Conservation (phyloP, 495 filamentous ascomycete species). For the Lindgomyces ingoldianus region DNA sequence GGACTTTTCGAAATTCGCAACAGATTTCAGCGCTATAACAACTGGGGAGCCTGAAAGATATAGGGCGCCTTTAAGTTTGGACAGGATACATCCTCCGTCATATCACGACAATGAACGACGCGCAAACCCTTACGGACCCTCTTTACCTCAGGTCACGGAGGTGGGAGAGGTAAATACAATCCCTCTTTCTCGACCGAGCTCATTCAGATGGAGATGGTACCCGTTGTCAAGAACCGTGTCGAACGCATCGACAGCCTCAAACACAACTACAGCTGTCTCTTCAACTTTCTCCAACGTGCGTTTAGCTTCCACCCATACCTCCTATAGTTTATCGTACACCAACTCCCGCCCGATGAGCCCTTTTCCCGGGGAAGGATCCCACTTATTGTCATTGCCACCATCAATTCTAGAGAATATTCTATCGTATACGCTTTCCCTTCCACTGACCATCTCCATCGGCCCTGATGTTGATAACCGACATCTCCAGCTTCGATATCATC, state of each 20-base stretch:
- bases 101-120: not conserved
- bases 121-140: not conserved
- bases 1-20: slow-evolving; percentile 18
- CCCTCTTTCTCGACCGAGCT: slow-evolving; percentile 1
- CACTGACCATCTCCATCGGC: slow-evolving; percentile 15
- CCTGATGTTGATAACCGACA: slow-evolving; percentile 9
- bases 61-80: not conserved
- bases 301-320: not conserved
- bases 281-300: slow-evolving; percentile 12
- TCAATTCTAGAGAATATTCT: slow-evolving; percentile 28
- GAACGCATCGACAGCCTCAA: slow-evolving; percentile 5
- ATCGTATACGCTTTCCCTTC: slow-evolving; percentile 17
- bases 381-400: slow-evolving; percentile 1
- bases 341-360: not conserved
- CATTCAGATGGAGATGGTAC: slow-evolving; percentile 20
- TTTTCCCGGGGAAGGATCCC: not conserved
- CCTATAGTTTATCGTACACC: not conserved
- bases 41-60: not conserved
- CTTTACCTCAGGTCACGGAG: slow-evolving; percentile 14
- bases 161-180: not conserved
- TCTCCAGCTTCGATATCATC: slow-evolving; percentile 19
- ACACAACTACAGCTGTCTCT: slow-evolving; percentile 3
- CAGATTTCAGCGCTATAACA: slow-evolving; percentile 1
- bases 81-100: not conserved
- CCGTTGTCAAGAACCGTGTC: slow-evolving; percentile 16